phyloP scores from a whole-genome alignment of 805 yeast species.

The Suhomyces sp. region DNA sequence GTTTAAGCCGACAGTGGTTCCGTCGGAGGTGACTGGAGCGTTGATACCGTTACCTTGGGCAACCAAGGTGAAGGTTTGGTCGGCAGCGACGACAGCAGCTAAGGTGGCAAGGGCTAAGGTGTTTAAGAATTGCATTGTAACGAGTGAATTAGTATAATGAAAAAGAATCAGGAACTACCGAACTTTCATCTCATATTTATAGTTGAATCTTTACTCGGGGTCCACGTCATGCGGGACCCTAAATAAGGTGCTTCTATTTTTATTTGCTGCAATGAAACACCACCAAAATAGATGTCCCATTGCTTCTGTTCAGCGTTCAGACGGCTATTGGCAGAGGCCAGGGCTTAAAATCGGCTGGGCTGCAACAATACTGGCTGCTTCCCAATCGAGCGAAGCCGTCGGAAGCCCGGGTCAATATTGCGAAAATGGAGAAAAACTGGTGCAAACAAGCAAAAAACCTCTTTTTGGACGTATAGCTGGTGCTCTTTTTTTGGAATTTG shows the following conservation, averaged over 20 bases:
- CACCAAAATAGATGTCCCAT: neutral
- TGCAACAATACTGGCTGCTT: neutral
- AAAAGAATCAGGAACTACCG: neutral
- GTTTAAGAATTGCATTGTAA: slow-evolving; percentile 11
- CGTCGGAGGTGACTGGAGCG: slow-evolving; percentile 15
- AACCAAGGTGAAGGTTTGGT: slow-evolving; percentile 26
- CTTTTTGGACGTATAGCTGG: neutral
- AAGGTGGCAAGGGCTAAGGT: slow-evolving; percentile 19
- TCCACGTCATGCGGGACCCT: neutral
- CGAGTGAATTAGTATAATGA: neutral
- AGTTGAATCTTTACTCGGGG: neutral
- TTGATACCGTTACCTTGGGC: slow-evolving; percentile 25
- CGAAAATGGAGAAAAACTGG: neutral
- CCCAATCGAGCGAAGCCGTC: neutral
- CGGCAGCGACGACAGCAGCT: slow-evolving; percentile 27
- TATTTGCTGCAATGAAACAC: neutral
- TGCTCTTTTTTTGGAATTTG: neutral
- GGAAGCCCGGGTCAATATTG: neutral
- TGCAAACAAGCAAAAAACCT: neutral
- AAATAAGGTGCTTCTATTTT: neutral
- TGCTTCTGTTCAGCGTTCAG: neutral
- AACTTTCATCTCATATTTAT: neutral
- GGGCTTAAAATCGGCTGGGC: neutral
- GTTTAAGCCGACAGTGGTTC: slow-evolving; percentile 2
- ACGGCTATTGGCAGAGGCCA: neutral